These are phyloP conservation scores for Hemileccinum rubropunctum DNA, from an alignment of 768 basidiomycete species.

Conservation along the genomic window DNA sequence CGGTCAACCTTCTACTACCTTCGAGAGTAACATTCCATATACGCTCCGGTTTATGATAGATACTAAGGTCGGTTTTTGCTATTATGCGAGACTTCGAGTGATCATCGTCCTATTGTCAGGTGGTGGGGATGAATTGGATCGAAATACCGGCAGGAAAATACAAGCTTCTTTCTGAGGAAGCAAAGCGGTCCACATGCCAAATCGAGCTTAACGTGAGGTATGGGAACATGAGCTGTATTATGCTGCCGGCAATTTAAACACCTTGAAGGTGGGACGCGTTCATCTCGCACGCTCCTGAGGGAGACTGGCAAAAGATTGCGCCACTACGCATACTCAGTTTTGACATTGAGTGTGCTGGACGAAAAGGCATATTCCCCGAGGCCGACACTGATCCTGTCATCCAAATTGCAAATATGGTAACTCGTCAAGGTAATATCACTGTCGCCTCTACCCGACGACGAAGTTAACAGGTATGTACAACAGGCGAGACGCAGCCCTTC, in stretches of 20 bases:
- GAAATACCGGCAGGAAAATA: conserved; percentile 87
- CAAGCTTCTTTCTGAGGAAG: conserved; percentile 49
- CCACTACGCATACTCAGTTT: conserved; percentile 94
- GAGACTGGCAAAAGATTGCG: conserved; percentile 87
- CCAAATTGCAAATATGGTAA: conserved; percentile 99
- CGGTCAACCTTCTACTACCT: conserved; percentile 59
- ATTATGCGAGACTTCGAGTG: background rate
- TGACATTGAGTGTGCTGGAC: conserved; percentile 98
- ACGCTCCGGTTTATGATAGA: conserved; percentile 97
- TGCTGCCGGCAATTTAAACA: conserved; percentile 1
- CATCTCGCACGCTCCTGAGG: conserved; percentile 90
- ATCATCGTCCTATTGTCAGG: conserved; percentile 40
- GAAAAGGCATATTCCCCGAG: conserved; percentile 97
- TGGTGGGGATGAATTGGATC: conserved; percentile 99
- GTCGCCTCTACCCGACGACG: background rate
- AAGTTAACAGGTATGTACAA: conserved; percentile 5
- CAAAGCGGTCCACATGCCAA: conserved; percentile 81
- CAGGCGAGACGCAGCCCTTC: conserved; percentile 91
- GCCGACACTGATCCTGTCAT: conserved; percentile 90
- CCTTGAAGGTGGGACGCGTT: conserved; percentile 71
- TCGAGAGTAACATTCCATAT: conserved; percentile 92
- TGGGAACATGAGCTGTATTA: conserved; percentile 15
- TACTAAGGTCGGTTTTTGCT: conserved; percentile 59
- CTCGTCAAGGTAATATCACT: conserved; percentile 72
- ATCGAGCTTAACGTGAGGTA: conserved; percentile 81